Base-by-base conservation (phyloP, 495 filamentous ascomycete genomes). In the Chaetomium cochliodes region DNA sequence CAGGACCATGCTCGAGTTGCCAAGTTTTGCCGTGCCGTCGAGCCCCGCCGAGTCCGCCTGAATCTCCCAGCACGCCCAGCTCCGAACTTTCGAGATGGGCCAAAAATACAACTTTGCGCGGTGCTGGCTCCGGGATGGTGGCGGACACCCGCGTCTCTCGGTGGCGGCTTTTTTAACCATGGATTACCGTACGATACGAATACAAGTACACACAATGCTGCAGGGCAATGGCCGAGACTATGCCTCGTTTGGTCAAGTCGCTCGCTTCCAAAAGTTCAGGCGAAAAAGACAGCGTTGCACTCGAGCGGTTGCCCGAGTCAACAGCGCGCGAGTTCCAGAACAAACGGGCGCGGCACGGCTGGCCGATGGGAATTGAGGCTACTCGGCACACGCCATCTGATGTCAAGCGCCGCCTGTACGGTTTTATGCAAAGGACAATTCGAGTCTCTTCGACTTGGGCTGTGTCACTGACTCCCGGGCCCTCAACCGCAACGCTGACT, bases 201-300 rank as follows among this genome's bases (percentile, higher is more conserved):
- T 30, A n/a, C n/a, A n/a, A n/a, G n/a, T n/a, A n/a, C n/a, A n/a
- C 1, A 44, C 41, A 18, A 1, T 44, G 41, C 6, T 44, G 41
- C 16, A 44, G 18, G 13, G 41, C 41, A 2, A 2, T 18, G 13
- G 2, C 11, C 13, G 3, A 1, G 16, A 18, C 44, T 22, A 7
- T 30, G 42, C 47, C 56, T 65, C 46, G 33, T 60, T 65, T 39
- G 59, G 58, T 58, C 52, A 62, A 50, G 58, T 62, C 44, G 12
- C 59, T 62, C 51, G 53, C 59, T n/a, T 49, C 51, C 62, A 28
- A 26, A 26, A 18, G 3, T 25, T 13, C 23, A 55, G 58, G 47
- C 55, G 50, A 37, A 58, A 37, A 44, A 44, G 16, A 61, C 64
- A 66, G 64, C 41, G 64, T 66, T 62, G 58, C 64, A 66, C 52